phyloP scores from a whole-genome alignment of 495 filamentous ascomycete species.

The Elasticomyces elasticus region DNA sequence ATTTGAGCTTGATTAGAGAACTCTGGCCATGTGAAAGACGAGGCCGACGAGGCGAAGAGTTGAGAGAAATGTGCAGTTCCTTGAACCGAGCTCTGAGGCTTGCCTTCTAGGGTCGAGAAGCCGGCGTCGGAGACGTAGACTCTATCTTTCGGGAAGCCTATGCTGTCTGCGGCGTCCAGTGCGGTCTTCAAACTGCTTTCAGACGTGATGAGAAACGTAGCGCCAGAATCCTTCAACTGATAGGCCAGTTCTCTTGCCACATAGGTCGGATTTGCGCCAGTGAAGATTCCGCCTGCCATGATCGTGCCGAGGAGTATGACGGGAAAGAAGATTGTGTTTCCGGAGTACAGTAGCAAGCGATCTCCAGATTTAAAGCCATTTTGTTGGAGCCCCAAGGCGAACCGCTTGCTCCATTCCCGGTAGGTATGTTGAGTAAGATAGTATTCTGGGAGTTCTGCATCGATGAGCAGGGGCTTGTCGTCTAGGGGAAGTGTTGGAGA shows the following conservation, averaged over 20 bases:
- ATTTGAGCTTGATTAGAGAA: slow-evolving; percentile 20
- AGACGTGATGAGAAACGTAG: slow-evolving; percentile 45
- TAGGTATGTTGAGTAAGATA: slow-evolving; percentile 48
- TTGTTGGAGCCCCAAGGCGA: slow-evolving; percentile 59
- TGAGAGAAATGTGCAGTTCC: slow-evolving; percentile 28
- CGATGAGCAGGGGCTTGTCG: slow-evolving; percentile 37
- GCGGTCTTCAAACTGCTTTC: slow-evolving; percentile 28
- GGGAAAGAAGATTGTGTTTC: slow-evolving; percentile 55
- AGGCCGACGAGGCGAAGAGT: slow-evolving; percentile 24
- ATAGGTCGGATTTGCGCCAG: slow-evolving; percentile 68
- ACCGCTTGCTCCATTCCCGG: slow-evolving; percentile 58
- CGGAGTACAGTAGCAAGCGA: slow-evolving; percentile 48
- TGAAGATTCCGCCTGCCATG: slow-evolving; percentile 72
- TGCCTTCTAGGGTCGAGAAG: slow-evolving; percentile 25
- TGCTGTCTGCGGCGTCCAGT: slow-evolving; percentile 24
- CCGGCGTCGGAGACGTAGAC: slow-evolving; percentile 33
- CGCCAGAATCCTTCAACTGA: slow-evolving; percentile 61
- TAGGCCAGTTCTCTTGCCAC: slow-evolving; percentile 61
- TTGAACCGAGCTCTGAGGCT: slow-evolving; percentile 1
- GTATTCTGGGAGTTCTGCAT: slow-evolving; percentile 47
- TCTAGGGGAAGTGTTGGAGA: slow-evolving; percentile 37
- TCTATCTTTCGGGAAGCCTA: slow-evolving; percentile 18
- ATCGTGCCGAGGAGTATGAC: slow-evolving; percentile 60
- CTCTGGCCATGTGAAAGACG: slow-evolving; percentile 26
- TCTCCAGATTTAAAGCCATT: slow-evolving; percentile 59